Evolutionary conservation across 2,329 filamentous ascomycete genomes (phyloP), one percentile per base, ranked within the genome.

Genomic region (Aureobasidium uvarum): DNA sequence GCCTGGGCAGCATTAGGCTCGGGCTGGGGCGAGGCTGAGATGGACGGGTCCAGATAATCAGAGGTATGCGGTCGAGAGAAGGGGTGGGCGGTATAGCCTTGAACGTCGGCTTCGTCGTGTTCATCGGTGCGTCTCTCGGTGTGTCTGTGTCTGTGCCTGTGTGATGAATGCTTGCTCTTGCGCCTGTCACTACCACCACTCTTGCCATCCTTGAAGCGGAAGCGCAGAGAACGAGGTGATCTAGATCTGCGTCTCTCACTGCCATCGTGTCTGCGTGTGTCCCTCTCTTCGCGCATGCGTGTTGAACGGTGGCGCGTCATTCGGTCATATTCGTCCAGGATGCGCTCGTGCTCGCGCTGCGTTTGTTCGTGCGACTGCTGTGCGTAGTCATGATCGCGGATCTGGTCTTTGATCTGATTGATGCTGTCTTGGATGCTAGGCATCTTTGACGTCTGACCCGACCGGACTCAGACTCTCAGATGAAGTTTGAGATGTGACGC

Each of bases 71-170:
- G 62, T 11, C 67, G 55, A 6, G 67, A 51, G 18, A 67, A 46
- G 16, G 67, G 67, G 25, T 67, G 67, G 16, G 67, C 67, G 6
- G 67, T 54, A 31, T 62, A 68, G 11, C 54, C 23, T 8, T 68
- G 43, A 3, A 68, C 33, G n/a, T 46, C 41, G 28, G 62, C 64
- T 3, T 58, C 45, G 11, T 59, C 43, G 10, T 51, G 48, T 38
- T 64, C 59, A 10, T 60, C 33, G 36, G 14, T 13, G 39, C 31
- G 51, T 23, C 62, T 59, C 6, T 25, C 31, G 10, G 25, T 31
- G n/a, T 33, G 50, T 14, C 62, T 28, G 20, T 48, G 55, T 6
- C 41, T 58, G 16, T 51, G 59, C 58, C 23, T 56, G 39, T 45
- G 59, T 33, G 58, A 56, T 45, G 10, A 23, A 20, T 56, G 62